Base-by-base conservation (phyloP, 140 eudicot genomes). In the Senecio squalidus region DNA sequence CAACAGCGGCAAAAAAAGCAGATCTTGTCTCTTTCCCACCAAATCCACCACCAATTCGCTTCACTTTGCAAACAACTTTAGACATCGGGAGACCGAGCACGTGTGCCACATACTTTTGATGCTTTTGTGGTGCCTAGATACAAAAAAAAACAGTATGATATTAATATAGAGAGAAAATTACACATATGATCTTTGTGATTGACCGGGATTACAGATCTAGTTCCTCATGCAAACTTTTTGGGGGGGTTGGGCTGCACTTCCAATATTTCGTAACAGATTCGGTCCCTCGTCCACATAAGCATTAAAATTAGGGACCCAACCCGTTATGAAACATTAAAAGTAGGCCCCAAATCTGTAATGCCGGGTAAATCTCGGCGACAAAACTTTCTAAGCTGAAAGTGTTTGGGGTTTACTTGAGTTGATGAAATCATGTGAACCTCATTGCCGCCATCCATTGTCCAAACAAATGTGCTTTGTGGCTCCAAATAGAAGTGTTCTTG, bases 61-160 rank as follows among this genome's bases (percentile, higher is more conserved):
- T 92, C 60, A 86, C 86, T 66, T 80, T 92, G 89, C 98, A 92
- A 21, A 87, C 96, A 49, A 92, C 95, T 74, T 87, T 92, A 17
- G 98, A 92, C 98, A 92, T 92, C 4, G 98, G 96, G 61, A 92
- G 95, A 44, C 96, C 98, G 45, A 92, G 98, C 67, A 84, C 96
- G 61, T 67, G 87, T 10, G 96, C 48, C 34, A 92, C 98, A 58
- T 92, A 87, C 68, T 87, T 84, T 68, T 87, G 98, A 76, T 92
- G 95, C 76, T 87, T 92, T 61, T 81, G 89, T 22, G 98, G 96
- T 53, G 98, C 96, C 98, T 92, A 69, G 38, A 64, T 54, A 68
- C 14, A 52, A 47, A 27, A 38, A 39, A 24, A 27, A 61, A 52
- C 20, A 38, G 2, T 33, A 61, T 17, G 17, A 38, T 28, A 41